Evolutionary conservation across 23 red algal genomes (phyloP).

Genomic region (Cyanidiococcus yangmingshanensis): DNA sequence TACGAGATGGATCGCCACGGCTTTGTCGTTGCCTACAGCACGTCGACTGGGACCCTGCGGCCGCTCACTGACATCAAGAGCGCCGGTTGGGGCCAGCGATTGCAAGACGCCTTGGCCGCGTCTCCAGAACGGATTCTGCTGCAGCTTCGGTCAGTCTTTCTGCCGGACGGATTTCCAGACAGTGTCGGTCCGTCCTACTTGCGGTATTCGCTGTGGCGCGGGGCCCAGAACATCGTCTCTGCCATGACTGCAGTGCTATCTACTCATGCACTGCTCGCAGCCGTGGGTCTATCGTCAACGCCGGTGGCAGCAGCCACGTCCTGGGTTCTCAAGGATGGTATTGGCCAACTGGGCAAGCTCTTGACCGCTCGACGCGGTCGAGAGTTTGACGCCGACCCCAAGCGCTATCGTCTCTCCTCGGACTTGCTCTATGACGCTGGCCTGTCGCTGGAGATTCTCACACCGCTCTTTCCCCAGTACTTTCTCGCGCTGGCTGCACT

Average conservation of each 20-base stretch:
- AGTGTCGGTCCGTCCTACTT: slow-evolving; percentile 29
- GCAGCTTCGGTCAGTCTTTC: slow-evolving; percentile 22
- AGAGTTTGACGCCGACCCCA: slow-evolving; percentile 86
- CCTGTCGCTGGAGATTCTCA: slow-evolving; percentile 75
- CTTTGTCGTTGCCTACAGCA: neutral
- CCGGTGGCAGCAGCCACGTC: slow-evolving; percentile 32
- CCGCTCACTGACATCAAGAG: neutral
- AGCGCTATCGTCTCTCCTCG: slow-evolving; percentile 66
- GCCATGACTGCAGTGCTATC: slow-evolving; percentile 39
- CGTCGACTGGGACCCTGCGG: neutral
- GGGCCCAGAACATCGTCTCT: slow-evolving; percentile 34
- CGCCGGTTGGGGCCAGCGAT: neutral
- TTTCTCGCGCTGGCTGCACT: slow-evolving; percentile 80
- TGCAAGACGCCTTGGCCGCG: neutral
- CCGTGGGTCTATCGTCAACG: slow-evolving; percentile 22
- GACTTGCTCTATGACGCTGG: slow-evolving; percentile 86
- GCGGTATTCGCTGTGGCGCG: slow-evolving; percentile 34
- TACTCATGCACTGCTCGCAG: slow-evolving; percentile 44
- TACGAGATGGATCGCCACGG: neutral
- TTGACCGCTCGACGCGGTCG: slow-evolving; percentile 27
- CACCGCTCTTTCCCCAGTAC: slow-evolving; percentile 70
- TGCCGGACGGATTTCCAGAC: slow-evolving; percentile 41
- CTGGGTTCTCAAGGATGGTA: slow-evolving; percentile 45
- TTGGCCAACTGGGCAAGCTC: slow-evolving; percentile 34
- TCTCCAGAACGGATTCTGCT: neutral